Base-by-base conservation (phyloP, 768 basidiomycete genomes). In the Boletus rubroflammeus region DNA sequence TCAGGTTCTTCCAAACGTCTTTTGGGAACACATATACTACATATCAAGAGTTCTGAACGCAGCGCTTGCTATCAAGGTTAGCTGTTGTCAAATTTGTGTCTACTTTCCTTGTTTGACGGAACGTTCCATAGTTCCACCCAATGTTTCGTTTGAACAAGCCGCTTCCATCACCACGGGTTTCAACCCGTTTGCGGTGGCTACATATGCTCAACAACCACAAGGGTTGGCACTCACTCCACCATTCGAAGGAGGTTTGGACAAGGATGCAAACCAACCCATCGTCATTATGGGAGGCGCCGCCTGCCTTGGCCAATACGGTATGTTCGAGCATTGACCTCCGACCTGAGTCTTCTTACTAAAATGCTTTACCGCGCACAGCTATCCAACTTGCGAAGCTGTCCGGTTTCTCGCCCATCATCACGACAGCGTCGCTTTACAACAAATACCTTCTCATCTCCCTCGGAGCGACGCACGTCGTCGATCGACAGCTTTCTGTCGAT, bases 231-330 rank as follows among this genome's bases (percentile, higher is more conserved):
- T 70, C 14, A 51, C 50, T 3, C 54, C 70, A 25, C 70, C 72
- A 0, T 73, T 70, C 55, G 61, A 62, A n/a, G 65, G 60, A 6
- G 70, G 69, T 1, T 46, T 55, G 9, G 72, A 63, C 10, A 71
- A 68, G 50, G 70, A 74, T 53, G 57, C 62, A 7, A 62, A 61
- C 15, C 64, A 70, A 51, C 68, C 73, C 3, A 57, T 71, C 19
- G 9, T 77, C 8, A 61, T 76, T 15, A 56, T 74, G 40, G 76
- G 73, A 38, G 76, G 75, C 17, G 60, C 73, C 6, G 59, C 65
- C 13, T 71, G 69, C n/a, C 56, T 76, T 8, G 76, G 75, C 2
- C 73, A 75, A 56, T 71, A 62, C 32, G 72, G 73, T 73, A 50
- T 2, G 55, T 51, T 19, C 10, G 10, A 23, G 11, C 17, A 17